These are phyloP conservation scores for Fusarium sp. DNA, from an alignment of 2,329 filamentous ascomycete species.

Conservation along the genomic window DNA sequence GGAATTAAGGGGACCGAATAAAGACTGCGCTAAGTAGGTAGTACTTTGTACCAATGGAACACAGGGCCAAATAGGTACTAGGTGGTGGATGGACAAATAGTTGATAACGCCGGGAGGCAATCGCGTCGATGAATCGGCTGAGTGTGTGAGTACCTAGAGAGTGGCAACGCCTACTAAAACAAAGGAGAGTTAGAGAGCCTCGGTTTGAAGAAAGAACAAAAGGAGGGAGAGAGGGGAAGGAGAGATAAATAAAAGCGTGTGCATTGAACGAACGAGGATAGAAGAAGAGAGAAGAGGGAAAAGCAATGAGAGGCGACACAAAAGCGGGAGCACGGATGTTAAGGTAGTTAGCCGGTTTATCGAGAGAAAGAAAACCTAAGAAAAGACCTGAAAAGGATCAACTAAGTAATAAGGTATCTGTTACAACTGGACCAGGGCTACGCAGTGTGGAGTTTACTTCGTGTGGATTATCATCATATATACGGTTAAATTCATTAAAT, in stretches of 20 bases:
- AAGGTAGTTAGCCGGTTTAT: neutral
- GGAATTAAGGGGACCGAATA: neutral
- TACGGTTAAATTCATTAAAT: neutral
- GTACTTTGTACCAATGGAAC: neutral
- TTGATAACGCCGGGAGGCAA: neutral
- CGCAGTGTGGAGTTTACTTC: neutral
- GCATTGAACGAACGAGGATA: neutral
- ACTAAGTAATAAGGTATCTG: neutral
- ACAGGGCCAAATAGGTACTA: neutral
- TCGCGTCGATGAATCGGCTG: neutral
- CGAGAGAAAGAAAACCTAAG: neutral
- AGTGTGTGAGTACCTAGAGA: neutral
- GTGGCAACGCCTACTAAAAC: neutral
- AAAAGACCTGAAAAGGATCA: neutral
- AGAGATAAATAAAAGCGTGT: neutral
- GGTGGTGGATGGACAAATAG: neutral
- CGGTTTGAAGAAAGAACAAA: neutral
- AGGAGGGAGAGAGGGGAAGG: neutral
- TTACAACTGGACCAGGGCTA: neutral
- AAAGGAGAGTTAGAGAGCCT: neutral
- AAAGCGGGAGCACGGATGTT: constrained; percentile 6
- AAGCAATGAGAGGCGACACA: constrained; percentile 22
- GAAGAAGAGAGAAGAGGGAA: neutral
- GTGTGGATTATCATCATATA: neutral
- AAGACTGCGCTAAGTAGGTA: neutral